Percentiles rank a stretch among this genome's conserved stretches.
phyloP scores from a whole-genome alignment of 768 basidiomycete species.

The Dentipellis sp. region DNA sequence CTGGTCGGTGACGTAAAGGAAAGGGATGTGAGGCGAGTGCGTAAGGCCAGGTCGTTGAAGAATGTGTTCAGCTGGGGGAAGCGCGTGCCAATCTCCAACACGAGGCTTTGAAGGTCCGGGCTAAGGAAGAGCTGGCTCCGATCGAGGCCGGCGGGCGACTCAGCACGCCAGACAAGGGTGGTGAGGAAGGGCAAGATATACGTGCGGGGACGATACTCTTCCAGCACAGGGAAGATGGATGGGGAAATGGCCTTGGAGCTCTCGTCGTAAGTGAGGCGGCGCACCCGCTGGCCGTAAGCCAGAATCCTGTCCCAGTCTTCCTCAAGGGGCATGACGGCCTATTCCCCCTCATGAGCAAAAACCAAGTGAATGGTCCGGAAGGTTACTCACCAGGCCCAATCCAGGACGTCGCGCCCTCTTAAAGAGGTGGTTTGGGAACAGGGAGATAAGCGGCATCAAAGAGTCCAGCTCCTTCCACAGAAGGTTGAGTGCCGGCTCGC shows the following conservation, averaged over 20 bases:
- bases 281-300: constrained; percentile 57
- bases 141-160: constrained; percentile 56
- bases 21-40: constrained; percentile 55
- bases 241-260: constrained; percentile 50
- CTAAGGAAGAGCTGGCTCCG: constrained; percentile 56
- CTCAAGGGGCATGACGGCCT: constrained; percentile 53
- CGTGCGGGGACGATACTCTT: constrained; percentile 50
- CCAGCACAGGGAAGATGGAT: constrained; percentile 58
- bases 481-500: constrained; percentile 59
- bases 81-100: constrained; percentile 52
- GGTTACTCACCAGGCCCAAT: constrained; percentile 57
- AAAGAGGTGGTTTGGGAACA: constrained; percentile 61
- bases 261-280: constrained; percentile 63
- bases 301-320: constrained; percentile 64
- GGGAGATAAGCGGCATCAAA: constrained; percentile 56
- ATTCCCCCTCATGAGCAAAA: constrained; percentile 5
- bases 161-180: constrained; percentile 65
- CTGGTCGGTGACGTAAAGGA: constrained; percentile 61
- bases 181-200: constrained; percentile 64
- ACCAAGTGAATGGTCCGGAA: not conserved
- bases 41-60: constrained; percentile 54
- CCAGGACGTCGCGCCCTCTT: constrained; percentile 67
- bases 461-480: constrained; percentile 78
- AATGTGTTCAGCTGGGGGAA: constrained; percentile 51
- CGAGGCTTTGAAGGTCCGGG: constrained; percentile 49